Evolutionary conservation across 2,329 filamentous ascomycete genomes (phyloP), one percentile per base, ranked within the genome.

Genomic region (Xylariaceae sp.): DNA sequence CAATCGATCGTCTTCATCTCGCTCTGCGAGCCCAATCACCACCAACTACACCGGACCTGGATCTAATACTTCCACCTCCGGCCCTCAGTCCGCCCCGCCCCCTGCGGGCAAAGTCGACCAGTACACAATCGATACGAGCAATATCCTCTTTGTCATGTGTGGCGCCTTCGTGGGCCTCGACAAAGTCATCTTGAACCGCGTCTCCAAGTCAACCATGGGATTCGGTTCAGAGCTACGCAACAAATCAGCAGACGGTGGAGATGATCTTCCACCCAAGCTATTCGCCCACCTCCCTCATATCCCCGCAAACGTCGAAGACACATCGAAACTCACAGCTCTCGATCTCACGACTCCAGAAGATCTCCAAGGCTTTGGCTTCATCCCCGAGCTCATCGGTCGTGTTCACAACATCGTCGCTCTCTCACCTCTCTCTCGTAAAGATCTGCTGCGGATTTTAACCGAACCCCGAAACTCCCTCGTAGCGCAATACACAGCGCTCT

Each of bases 61-160:
- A 35, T 71, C 75, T 5, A 69, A 73, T 1, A 70, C 75, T 2
- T 69, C 75, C 19, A 60, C 56, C 9, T 66, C 63, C 1, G 65
- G 64, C 3, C 69, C 75, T 0, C 75, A 78, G 53, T 61, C 71
- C 2, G 61, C 68, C 4, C 75, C 76, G 0, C 72, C 65, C 9
- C 40, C 76, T 0, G 62, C 72, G 1, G 73, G 73, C 31, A 82
- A 81, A 58, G 73, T 78, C 9, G 80, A 83, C 45, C 82, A 85
- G 62, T 85, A 81, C 63, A 84, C 89, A 48, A 85, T 96, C 50
- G 87, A 94, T 61, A 99, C 94, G 0, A 91, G 90, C 57, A 96
- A 97, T 61, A 97, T 99, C 52, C 80, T 99, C 27, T 99, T 99
- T 71, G 90, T 99, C 39, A 96, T 94, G 67, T 95, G 91, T 11